Evolutionary conservation across 768 basidiomycete genomes (phyloP).

Genomic region (Lanmaoa rubissima): DNA sequence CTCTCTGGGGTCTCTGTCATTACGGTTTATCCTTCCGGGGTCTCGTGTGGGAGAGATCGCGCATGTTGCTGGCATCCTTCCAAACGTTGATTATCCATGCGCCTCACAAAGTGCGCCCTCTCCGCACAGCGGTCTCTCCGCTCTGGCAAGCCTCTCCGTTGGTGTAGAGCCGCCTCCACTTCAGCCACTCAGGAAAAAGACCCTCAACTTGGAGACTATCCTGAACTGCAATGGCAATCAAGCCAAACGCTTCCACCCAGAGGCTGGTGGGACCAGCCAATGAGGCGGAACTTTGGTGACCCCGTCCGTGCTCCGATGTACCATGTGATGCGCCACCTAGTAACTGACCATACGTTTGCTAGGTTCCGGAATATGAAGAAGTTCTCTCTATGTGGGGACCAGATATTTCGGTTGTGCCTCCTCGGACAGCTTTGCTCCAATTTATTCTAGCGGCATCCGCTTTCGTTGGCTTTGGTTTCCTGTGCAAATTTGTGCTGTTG

Average conservation of each 20-base stretch:
- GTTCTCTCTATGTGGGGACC: conserved; percentile 87
- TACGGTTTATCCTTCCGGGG: conserved; percentile 15
- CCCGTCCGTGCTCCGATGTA: conserved; percentile 46
- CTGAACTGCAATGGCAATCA: conserved; percentile 64
- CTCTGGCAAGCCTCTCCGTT: background rate
- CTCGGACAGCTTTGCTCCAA: conserved; percentile 59
- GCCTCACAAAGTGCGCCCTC: conserved; percentile 16
- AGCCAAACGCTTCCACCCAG: conserved; percentile 59
- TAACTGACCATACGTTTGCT: conserved; percentile 16
- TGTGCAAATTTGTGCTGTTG: conserved; percentile 52
- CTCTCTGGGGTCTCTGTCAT: conserved; percentile 23
- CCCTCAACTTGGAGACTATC: conserved; percentile 72
- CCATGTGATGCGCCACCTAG: conserved; percentile 2
- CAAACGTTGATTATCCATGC: conserved; percentile 15
- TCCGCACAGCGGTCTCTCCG: conserved; percentile 1
- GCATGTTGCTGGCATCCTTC: background rate
- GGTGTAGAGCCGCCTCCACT: conserved; percentile 15
- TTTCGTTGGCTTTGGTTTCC: conserved; percentile 63
- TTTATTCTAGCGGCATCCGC: conserved; percentile 59
- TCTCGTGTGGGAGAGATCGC: conserved; percentile 11
- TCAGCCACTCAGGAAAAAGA: conserved; percentile 41
- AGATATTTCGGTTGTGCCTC: conserved; percentile 62
- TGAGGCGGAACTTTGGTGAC: conserved; percentile 81
- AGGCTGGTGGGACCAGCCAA: conserved; percentile 75
- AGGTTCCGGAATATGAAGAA: conserved; percentile 84